Percentiles rank a stretch among this genome's conserved stretches.
Conservation (phyloP, 202 grass and related monocot genomes). For the Eragrostis tef region DNA sequence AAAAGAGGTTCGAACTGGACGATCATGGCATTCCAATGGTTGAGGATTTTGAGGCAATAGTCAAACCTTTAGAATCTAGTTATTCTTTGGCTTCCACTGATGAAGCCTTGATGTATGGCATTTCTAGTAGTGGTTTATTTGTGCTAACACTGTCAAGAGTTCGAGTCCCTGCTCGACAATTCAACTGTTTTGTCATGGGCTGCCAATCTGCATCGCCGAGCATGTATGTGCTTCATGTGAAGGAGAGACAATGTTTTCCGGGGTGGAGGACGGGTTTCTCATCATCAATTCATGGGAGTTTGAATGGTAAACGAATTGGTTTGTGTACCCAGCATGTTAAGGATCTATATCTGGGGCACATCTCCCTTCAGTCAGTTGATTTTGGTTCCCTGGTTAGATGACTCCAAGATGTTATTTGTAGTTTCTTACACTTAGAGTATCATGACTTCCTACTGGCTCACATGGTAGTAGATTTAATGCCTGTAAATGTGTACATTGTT, state of each 20-base stretch:
- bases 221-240: slow-evolving; percentile 77
- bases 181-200: slow-evolving; percentile 82
- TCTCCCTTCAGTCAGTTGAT: slow-evolving; percentile 89
- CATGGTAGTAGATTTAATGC: slow-evolving; percentile 10
- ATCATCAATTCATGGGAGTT: slow-evolving; percentile 72
- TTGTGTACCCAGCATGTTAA: slow-evolving; percentile 89
- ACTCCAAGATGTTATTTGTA: slow-evolving; percentile 28
- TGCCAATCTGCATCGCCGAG: slow-evolving; percentile 72
- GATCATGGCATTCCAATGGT: slow-evolving; percentile 68
- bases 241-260: slow-evolving; percentile 86
- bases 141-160: slow-evolving; percentile 77
- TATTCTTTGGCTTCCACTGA: slow-evolving; percentile 45
- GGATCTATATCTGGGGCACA: slow-evolving; percentile 83
- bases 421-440: slow-evolving; percentile 29
- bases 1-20: slow-evolving; percentile 85
- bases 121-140: slow-evolving; percentile 76
- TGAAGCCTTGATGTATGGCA: slow-evolving; percentile 83
- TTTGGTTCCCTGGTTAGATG: slow-evolving; percentile 68
- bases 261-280: slow-evolving; percentile 92
- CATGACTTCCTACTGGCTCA: slow-evolving; percentile 32
- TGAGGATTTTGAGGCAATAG: slow-evolving; percentile 63
- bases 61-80: slow-evolving; percentile 50
- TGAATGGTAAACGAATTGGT: slow-evolving; percentile 75
- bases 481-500: slow-evolving; percentile 21
- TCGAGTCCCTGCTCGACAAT: slow-evolving; percentile 62